Base-by-base conservation (phyloP, 176 grass and related monocot genomes). In the Triticum turgidum region DNA sequence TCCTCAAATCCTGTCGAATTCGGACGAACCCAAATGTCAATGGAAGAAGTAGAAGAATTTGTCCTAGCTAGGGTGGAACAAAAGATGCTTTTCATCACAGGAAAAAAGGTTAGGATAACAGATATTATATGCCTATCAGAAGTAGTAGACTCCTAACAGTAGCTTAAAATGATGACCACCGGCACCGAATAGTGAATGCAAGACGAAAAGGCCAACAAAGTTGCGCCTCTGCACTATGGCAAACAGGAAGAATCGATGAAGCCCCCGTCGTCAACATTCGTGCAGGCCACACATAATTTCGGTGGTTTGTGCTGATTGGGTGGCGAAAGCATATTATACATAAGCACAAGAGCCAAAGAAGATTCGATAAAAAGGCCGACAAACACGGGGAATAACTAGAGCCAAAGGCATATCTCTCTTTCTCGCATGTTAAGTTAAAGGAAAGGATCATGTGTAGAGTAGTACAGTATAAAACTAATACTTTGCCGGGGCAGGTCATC, bases 221-320 rank as follows among this genome's bases (percentile, higher is more conserved):
- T 17, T 39, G 81, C 30, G 21, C 67, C 20, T 80, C 68, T 39
- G 35, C 73, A 62, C 64, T 91, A 33, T 77, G 81, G 77, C 51
- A 51, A 80, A 69, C 51, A 80, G 62, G 89, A 91, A 91, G 85
- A 70, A 85, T 84, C 89, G 69, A 38, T 61, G 85, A 81, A 76
- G 89, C 68, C 44, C 27, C 42, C 80, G n/a, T 68, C n/a, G 66
- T 83, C 66, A 80, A 90, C 78, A 66, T 45, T 78, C 41, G 73
- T 87, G 33, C 73, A 86, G 73, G 44, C 72, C 54, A 73, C 56
- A 49, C 44, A 29, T 29, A 61, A 33, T 76, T 74, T 73, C 61
- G 47, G 81, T 84, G 29, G 47, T 69, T 87, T 80, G 58, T 22
- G 45, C 79, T 62, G 89, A 84, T 87, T 87, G 76, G 74, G 33